These are phyloP conservation scores for Penicillium aurantiogriseum DNA, from an alignment of 2,329 filamentous ascomycete species.

Conservation along the genomic window DNA sequence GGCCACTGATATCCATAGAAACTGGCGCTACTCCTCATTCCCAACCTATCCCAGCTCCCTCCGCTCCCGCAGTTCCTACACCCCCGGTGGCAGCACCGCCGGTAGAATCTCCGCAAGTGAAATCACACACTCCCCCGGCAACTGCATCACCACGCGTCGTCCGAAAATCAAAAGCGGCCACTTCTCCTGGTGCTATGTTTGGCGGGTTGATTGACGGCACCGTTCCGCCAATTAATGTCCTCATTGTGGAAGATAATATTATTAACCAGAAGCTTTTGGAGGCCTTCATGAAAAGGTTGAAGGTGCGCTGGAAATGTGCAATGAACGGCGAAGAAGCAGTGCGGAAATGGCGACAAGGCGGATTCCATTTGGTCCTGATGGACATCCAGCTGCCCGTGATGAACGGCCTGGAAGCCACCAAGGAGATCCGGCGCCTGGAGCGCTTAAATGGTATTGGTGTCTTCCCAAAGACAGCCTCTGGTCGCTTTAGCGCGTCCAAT, in stretches of 20 bases:
- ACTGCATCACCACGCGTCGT: constrained; percentile 51
- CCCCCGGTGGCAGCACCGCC: constrained; percentile 32
- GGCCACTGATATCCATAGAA: constrained; percentile 25
- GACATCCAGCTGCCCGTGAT: constrained; percentile 97
- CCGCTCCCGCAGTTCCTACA: constrained; percentile 34
- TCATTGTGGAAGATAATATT: constrained; percentile 98
- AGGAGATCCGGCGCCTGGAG: constrained; percentile 88
- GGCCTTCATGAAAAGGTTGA: constrained; percentile 91
- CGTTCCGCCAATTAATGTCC: constrained; percentile 92
- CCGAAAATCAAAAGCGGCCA: constrained; percentile 36
- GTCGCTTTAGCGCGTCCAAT: constrained; percentile 46
- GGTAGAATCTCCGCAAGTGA: constrained; percentile 39
- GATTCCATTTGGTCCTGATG: constrained; percentile 96
- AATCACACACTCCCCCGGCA: constrained; percentile 36
- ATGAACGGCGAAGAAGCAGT: constrained; percentile 94
- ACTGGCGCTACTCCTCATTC: constrained; percentile 26
- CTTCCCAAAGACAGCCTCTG: constrained; percentile 68
- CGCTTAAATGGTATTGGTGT: constrained; percentile 89
- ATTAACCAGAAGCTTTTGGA: constrained; percentile 94
- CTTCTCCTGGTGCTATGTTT: constrained; percentile 41
- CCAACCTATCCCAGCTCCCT: constrained; percentile 22
- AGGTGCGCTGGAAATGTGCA: constrained; percentile 95
- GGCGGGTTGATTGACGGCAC: constrained; percentile 72
- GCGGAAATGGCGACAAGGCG: constrained; percentile 85
- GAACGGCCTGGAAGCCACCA: constrained; percentile 91